These are phyloP conservation scores for Aspergillus aculeatinus DNA, from an alignment of 2,329 filamentous ascomycete genomes.

Conservation along the genomic window DNA sequence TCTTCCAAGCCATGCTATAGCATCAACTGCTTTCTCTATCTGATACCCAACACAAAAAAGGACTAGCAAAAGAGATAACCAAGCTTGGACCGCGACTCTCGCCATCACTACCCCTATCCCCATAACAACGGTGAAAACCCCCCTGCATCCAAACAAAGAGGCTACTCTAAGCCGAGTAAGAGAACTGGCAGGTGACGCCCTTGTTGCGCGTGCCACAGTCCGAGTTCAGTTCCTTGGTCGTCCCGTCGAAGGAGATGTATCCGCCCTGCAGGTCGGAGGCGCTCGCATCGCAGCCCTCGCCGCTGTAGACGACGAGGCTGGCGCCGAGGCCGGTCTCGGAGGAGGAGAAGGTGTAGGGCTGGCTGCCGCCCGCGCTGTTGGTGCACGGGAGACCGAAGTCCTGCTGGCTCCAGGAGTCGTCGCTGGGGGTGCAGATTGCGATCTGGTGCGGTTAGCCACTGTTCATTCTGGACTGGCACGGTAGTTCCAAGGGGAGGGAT, in stretches of 20 bases:
- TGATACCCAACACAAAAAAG: no score
- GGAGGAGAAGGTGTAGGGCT: neutral
- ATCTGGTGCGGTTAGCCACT: neutral
- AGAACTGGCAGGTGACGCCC: neutral
- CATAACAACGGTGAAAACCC: no score
- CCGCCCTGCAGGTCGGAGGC: neutral
- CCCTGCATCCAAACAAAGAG: no score
- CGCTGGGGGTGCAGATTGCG: neutral
- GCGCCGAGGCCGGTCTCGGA: neutral
- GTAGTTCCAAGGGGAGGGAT: no score
- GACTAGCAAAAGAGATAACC: no score
- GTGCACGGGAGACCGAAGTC: neutral
- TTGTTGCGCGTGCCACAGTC: neutral
- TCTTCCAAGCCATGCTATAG: no score
- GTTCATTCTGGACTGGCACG: no score
- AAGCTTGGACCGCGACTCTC: rapidly evolving
- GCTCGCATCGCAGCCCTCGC: neutral
- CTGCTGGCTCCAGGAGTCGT: neutral
- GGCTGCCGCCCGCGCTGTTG: neutral
- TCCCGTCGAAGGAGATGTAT: neutral
- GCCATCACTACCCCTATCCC: no score
- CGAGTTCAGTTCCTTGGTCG: neutral
- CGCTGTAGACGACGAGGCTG: neutral
- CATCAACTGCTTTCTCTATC: no score
- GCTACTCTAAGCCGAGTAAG: neutral